Evolutionary conservation across 495 filamentous ascomycete species (phyloP), one percentile per base, ranked within the genome.

Genomic region (Aeminium ludgeri): DNA sequence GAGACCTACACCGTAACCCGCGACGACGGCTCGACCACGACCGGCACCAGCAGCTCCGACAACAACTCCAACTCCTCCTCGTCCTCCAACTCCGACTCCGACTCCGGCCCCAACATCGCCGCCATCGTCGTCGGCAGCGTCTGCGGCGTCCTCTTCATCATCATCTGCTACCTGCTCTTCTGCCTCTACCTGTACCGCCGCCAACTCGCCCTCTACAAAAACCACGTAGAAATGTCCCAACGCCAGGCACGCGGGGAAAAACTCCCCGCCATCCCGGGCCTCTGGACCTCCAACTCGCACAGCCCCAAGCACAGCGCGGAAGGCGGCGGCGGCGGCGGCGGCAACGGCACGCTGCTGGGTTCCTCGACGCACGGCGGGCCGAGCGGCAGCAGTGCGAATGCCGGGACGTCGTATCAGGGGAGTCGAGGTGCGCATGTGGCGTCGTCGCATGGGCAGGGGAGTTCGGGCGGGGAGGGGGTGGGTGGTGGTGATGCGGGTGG

Each of bases 121-220:
- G 67, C 79, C 27, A 76, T 82, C 42, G 67, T 72, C 20, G 74
- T 76, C 2, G 74, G 71, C 17, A 65, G 73, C 23, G 54, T 82
- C 39, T 80, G 74, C 3, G 78, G 71, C 20, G 48, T 73, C 11
- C 60, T 74, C 10, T 67, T 68, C 30, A 44, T 81, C 12, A 52
- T 73, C 3, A 69, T 73, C 2, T 57, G 58, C 7, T 76, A 82
- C 50, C 63, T 85, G 16, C 76, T 74, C 11, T 82, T 81, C 62
- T 79, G 79, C 55, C 68, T 73, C 16, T 81, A 72, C 67, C 57
- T 82, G 5, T 82, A 79, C 59, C 67, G 74, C 23, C 67, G 69
- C 18, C 78, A 76, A 47, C 63, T 81, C 10, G 44, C 51, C 1
- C 64, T 76, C 4, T 80, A 78, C 59, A 71, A 72, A 48, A 59